Conservation (phyloP, 495 filamentous ascomycete species). For the Chaetomidium leptoderma region DNA sequence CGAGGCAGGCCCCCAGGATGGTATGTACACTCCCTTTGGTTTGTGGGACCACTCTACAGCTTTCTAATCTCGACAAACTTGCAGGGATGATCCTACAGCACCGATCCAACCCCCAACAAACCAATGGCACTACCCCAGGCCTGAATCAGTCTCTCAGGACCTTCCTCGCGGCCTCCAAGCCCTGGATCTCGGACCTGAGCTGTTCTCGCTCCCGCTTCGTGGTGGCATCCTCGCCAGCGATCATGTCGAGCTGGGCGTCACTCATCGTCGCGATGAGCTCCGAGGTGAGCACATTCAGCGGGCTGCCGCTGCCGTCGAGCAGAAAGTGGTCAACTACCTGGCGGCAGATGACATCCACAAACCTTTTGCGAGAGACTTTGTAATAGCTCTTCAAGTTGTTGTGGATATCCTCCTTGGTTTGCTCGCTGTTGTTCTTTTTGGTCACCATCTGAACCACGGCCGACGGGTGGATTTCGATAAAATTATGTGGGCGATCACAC, state of each 20-base stretch:
- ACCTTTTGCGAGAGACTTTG: slow-evolving; percentile 52
- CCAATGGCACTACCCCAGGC: neutral
- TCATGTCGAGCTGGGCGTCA: slow-evolving; percentile 32
- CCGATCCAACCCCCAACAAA: neutral
- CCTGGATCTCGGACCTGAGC: slow-evolving; percentile 26
- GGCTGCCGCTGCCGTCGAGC: slow-evolving; percentile 29
- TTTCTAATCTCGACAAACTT: neutral
- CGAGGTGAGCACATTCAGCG: slow-evolving; percentile 29
- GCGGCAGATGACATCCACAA: slow-evolving; percentile 52
- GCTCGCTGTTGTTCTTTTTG: slow-evolving; percentile 45
- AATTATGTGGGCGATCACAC: neutral
- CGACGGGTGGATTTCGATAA: neutral
- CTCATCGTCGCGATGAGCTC: slow-evolving; percentile 29
- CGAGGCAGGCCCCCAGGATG: too few species aligned
- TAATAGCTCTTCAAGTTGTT: slow-evolving; percentile 59
- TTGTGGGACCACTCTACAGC: too few species aligned
- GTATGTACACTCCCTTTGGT: too few species aligned
- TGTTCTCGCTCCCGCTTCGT: slow-evolving; percentile 23
- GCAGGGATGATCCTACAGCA: neutral
- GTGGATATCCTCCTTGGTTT: slow-evolving; percentile 51
- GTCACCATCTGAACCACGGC: neutral
- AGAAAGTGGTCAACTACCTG: slow-evolving; percentile 35
- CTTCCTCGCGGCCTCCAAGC: slow-evolving; percentile 24
- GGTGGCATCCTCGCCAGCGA: slow-evolving; percentile 35
- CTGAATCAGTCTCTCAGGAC: slow-evolving; percentile 18